These are phyloP conservation scores for Rhodotorula taiwanensis DNA, from an alignment of 768 basidiomycete species.

Conservation along the genomic window DNA sequence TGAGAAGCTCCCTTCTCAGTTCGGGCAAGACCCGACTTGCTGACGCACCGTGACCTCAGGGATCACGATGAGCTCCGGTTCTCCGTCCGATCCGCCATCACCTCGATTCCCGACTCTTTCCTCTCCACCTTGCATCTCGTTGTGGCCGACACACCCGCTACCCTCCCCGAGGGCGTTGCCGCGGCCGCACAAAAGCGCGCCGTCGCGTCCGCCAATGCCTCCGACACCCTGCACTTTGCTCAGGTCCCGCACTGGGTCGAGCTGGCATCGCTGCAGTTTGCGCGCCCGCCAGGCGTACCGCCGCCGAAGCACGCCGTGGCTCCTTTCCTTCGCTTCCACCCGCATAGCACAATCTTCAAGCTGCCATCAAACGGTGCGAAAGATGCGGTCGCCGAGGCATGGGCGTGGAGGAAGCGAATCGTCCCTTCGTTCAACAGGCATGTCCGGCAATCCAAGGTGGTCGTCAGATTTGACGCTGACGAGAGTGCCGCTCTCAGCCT, in stretches of 20 bases:
- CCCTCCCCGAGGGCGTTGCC: not conserved
- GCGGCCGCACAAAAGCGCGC: not conserved
- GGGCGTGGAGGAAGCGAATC: constrained; percentile 22
- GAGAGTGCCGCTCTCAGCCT: too few species aligned
- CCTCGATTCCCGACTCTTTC: constrained; percentile 2
- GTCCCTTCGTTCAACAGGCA: constrained; percentile 39
- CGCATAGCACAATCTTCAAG: constrained; percentile 17
- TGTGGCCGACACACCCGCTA: constrained; percentile 28
- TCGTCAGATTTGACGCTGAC: too few species aligned
- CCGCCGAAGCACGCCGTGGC: not conserved
- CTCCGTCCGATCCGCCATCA: constrained; percentile 39
- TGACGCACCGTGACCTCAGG: constrained; percentile 1
- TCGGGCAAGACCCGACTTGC: too few species aligned
- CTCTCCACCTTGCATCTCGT: constrained; percentile 34
- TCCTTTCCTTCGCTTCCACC: constrained; percentile 7
- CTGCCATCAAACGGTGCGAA: not conserved
- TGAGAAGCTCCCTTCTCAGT: not conserved
- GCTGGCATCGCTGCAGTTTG: constrained; percentile 1
- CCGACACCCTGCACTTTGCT: constrained; percentile 27
- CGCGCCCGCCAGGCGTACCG: not conserved
- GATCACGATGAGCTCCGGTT: constrained; percentile 42
- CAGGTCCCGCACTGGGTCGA: constrained; percentile 49
- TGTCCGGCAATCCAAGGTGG: not conserved
- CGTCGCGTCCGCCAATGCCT: not conserved
- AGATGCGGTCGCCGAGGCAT: constrained; percentile 1